Evolutionary conservation across 2,329 filamentous ascomycete genomes (phyloP).

Genomic region (Fusarium pilosicola): DNA sequence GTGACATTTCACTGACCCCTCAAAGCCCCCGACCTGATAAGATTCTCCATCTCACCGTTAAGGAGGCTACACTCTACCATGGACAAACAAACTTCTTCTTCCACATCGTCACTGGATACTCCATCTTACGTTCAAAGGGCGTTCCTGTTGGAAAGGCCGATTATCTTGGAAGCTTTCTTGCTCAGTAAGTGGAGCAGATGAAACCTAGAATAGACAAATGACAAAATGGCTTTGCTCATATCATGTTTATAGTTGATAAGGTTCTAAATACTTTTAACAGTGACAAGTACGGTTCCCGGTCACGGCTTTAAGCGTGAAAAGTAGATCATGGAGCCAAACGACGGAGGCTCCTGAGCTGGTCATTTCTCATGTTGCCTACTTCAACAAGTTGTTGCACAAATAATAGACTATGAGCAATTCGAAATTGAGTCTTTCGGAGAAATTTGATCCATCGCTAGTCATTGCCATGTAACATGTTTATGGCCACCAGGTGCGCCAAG

Average conservation of each 20-base stretch:
- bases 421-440: accelerated
- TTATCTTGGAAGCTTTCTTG: neutral
- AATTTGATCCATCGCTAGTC: accelerated
- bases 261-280: neutral
- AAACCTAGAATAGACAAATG: neutral
- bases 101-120: neutral
- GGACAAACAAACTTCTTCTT: slow-evolving; percentile 3
- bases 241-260: accelerated
- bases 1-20: neutral
- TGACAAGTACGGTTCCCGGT: accelerated
- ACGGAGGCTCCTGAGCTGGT: too few relatives aligned
- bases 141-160: neutral
- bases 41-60: neutral
- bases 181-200: neutral
- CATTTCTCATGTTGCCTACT: accelerated
- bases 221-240: neutral
- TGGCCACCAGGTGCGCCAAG: neutral
- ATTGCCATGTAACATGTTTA: neutral
- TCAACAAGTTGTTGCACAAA: accelerated
- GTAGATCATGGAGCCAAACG: accelerated
- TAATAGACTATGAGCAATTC: accelerated
- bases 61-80: neutral
- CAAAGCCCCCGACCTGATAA: neutral
- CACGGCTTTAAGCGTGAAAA: neutral
- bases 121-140: neutral